Evolutionary conservation across 768 basidiomycete species (phyloP).

Genomic region (Naematelia aurantialba): DNA sequence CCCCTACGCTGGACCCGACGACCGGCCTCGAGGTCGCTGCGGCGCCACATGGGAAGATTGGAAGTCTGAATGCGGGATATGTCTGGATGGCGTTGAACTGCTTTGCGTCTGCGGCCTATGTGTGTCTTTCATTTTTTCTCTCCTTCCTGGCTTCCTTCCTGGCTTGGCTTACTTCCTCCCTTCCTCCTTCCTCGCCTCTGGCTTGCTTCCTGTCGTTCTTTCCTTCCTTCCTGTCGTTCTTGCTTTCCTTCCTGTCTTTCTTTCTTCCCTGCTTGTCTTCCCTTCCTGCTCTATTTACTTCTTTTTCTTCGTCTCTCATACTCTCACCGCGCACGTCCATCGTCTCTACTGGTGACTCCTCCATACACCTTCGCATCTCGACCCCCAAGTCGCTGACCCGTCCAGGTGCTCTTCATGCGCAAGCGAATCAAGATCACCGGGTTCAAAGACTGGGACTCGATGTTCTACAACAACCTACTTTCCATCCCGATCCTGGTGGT

Average conservation of each 20-base stretch:
- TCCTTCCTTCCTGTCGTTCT: background rate
- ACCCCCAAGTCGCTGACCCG: background rate
- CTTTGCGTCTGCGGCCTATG: conserved; percentile 81
- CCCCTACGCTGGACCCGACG: conserved; percentile 35
- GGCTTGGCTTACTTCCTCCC: background rate
- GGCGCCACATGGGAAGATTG: conserved; percentile 39
- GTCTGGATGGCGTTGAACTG: conserved; percentile 97
- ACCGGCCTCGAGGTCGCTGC: conserved; percentile 39
- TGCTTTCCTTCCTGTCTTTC: background rate
- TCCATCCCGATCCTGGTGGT: conserved; percentile 84
- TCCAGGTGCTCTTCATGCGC: conserved; percentile 87
- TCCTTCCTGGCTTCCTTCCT: background rate
- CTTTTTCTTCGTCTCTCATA: background rate
- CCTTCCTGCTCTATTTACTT: background rate
- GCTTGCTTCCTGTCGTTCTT: background rate
- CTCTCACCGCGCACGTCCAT: background rate
- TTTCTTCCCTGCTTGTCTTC: background rate
- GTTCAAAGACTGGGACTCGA: conserved; percentile 98
- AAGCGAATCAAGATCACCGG: conserved; percentile 91
- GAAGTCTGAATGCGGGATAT: conserved; percentile 73
- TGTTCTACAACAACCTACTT: conserved; percentile 97
- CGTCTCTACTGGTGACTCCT: too few species aligned
- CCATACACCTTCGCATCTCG: too few species aligned
- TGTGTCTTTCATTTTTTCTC: conserved; percentile 51
- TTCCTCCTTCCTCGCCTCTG: background rate